Base-by-base conservation (phyloP, 2,329 filamentous ascomycete species). In the Alternaria sp. region DNA sequence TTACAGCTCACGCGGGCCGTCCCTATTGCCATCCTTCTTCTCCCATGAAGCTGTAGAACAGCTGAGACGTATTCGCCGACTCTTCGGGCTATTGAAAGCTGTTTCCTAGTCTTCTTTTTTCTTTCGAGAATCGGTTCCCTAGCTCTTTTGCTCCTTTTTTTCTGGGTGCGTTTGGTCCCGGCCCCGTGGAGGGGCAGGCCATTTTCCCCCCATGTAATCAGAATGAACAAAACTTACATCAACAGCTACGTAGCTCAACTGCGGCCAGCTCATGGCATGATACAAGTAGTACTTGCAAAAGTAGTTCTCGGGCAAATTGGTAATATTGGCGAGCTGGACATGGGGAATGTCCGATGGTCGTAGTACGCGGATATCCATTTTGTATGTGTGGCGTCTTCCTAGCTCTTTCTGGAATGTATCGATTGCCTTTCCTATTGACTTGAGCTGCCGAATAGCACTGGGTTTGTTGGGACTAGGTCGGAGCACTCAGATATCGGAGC, bases 271-370 rank as follows among this genome's bases (percentile, higher is more conserved):
- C 69, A 98, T 89, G 16, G 94, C 94, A 82, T 99, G 95, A 87
- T 99, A 99, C 76, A 99, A 89, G 85, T 99, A 99, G 86, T 99
- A 99, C 87, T 99, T 99, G 82, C 97, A 92, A 81, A 98, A 98
- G 87, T 99, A 99, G 86, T 99, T 99, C 82, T 99, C 95, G 68
- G 95, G 95, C 55, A 99, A 87, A 84, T 99, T 99, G 80, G 96
- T 97, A 79, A 99, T 94, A 85, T 99, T 98, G 78, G 94, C 94
- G 81, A 96, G 93, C 83, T 99, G 95, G 78, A 99, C 93, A 77
- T 95, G 90, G 69, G 92, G 92, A 68, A 96, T 92, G 82, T 96
- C 92, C 66, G 89, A 91, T 66, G 92, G 85, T 69, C 88, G 90
- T 70, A 99, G 89, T 67, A 95, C 85, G 68, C 94, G 91, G 81